These are phyloP conservation scores for Fragilaria crotonensis DNA, from an alignment of 108 stramenopile genomes.

Conservation along the genomic window DNA sequence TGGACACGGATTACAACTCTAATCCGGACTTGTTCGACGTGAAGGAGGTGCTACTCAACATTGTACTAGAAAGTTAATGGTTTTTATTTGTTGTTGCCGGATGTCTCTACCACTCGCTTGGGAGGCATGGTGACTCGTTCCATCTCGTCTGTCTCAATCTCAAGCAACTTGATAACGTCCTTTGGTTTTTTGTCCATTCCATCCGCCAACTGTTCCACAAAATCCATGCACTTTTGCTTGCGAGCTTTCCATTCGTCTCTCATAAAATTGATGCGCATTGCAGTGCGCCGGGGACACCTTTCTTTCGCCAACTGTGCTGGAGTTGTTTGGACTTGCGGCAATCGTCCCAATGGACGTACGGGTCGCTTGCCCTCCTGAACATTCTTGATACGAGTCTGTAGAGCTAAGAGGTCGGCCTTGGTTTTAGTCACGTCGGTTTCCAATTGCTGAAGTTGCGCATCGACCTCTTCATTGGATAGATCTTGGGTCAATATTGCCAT, in stretches of 20 bases:
- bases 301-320: constrained; percentile 16
- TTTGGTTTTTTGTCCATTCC: constrained; percentile 81
- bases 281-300: constrained; percentile 25
- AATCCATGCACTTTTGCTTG: constrained; percentile 75
- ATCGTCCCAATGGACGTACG: not conserved
- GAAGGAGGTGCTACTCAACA: constrained; percentile 71
- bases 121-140: constrained; percentile 34
- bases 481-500: constrained; percentile 23
- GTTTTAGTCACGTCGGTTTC: constrained; percentile 33
- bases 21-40: constrained; percentile 83
- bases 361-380: constrained; percentile 2
- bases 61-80: constrained; percentile 49
- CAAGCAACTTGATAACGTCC: constrained; percentile 68
- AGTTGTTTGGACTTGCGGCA: constrained; percentile 7
- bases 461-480: constrained; percentile 55
- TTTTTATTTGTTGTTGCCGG: constrained; percentile 12
- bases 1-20: constrained; percentile 80
- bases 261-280: constrained; percentile 68
- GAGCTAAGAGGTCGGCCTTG: constrained; percentile 18
- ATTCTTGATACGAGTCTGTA: constrained; percentile 22
- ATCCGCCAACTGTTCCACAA: constrained; percentile 73
- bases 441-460: constrained; percentile 12
- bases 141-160: constrained; percentile 77
- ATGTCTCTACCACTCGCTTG: constrained; percentile 42
- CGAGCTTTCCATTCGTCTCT: constrained; percentile 62